Percentiles rank a stretch among this genome's conserved stretches.
These are phyloP conservation scores for Sporothrix pseudoabietina DNA, from an alignment of 2,329 filamentous ascomycete species.

Conservation along the genomic window DNA sequence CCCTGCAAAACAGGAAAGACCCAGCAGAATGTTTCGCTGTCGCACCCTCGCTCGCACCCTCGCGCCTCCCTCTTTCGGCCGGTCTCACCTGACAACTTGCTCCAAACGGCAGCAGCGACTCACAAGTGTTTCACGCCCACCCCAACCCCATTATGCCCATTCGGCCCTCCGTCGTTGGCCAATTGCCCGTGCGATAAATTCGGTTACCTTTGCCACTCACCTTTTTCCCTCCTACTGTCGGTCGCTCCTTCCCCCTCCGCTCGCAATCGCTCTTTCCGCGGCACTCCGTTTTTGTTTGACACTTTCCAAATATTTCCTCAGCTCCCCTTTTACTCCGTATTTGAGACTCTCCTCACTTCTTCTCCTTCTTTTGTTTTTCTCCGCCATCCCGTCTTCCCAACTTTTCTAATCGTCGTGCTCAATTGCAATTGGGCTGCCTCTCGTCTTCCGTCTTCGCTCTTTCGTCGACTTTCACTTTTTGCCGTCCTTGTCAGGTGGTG, in stretches of 20 bases:
- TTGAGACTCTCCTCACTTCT: background rate
- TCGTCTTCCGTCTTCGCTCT: background rate
- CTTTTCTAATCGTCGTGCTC: background rate
- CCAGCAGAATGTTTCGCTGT: background rate
- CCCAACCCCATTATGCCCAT: no score
- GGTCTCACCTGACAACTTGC: background rate
- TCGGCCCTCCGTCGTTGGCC: conserved; percentile 16
- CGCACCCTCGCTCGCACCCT: background rate
- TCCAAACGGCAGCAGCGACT: conserved; percentile 20
- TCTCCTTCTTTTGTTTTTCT: background rate
- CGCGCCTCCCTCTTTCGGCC: conserved; percentile 4
- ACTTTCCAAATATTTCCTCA: background rate
- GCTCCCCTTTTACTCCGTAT: background rate
- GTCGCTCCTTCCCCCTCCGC: conserved; percentile 11
- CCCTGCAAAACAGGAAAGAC: background rate
- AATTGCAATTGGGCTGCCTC: no score
- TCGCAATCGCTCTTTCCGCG: conserved; percentile 10
- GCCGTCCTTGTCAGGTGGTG: background rate
- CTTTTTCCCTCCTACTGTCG: conserved; percentile 20
- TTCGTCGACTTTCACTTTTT: background rate
- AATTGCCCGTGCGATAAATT: conserved; percentile 26
- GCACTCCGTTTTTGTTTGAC: background rate
- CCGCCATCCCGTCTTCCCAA: background rate
- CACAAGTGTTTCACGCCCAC: conserved; percentile 16
- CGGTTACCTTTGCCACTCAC: background rate